phyloP scores from a whole-genome alignment of 768 basidiomycete species.

The Ephemerocybe angulata region DNA sequence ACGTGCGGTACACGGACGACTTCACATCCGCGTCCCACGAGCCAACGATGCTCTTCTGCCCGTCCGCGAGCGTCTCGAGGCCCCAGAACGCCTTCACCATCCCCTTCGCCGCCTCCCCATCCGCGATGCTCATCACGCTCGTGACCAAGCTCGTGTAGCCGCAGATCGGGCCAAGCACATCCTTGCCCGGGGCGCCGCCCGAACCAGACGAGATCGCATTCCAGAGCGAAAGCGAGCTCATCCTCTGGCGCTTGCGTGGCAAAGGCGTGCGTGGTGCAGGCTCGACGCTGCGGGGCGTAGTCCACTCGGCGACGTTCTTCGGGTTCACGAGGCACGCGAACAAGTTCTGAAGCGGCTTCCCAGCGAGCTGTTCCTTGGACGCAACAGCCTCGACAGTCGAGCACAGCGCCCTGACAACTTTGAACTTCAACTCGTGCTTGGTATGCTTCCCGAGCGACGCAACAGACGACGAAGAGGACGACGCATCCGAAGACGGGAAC shows the following conservation, averaged over 20 bases:
- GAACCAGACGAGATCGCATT: not conserved
- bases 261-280: not conserved
- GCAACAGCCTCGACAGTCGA: conserved; percentile 1
- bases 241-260: not conserved
- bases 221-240: not conserved
- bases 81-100: conserved; percentile 57
- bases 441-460: conserved; percentile 29
- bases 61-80: conserved; percentile 17
- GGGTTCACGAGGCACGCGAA: not conserved
- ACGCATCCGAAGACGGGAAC: conserved; percentile 16
- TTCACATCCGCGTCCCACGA: conserved; percentile 39
- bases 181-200: not conserved
- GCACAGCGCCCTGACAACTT: conserved; percentile 33
- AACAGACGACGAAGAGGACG: not conserved
- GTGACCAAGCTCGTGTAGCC: not conserved
- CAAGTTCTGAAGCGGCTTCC: not conserved
- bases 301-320: not conserved
- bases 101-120: conserved; percentile 19
- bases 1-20: conserved; percentile 54
- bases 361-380: conserved; percentile 1
- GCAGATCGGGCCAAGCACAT: conserved; percentile 3
- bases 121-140: conserved; percentile 1
- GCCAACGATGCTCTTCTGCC: conserved; percentile 6
- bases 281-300: not conserved
- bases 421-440: conserved; percentile 51